phyloP scores from a whole-genome alignment of 768 basidiomycete species.

The Cystoderma amianthinum region DNA sequence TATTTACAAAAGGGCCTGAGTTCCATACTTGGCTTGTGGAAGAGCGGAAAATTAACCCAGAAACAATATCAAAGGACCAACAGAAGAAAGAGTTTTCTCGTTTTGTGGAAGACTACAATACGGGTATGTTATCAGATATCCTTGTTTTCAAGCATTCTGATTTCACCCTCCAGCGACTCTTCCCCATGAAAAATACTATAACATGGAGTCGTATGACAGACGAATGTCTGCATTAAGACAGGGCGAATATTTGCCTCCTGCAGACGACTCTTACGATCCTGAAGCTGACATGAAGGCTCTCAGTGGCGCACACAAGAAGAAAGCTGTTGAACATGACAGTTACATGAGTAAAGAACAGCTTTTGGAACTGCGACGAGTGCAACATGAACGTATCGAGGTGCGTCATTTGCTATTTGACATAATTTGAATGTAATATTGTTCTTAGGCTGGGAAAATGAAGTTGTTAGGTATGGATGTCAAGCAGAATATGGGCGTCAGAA shows the following conservation, averaged over 20 bases:
- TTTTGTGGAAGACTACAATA: slow-evolving; percentile 83
- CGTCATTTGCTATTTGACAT: slow-evolving; percentile 9
- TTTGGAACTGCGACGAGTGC: slow-evolving; percentile 73
- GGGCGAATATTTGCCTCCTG: slow-evolving; percentile 75
- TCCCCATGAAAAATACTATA: slow-evolving; percentile 93
- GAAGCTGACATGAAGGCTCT: slow-evolving; percentile 78
- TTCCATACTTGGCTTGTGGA: slow-evolving; percentile 93
- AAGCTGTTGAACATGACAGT: slow-evolving; percentile 58
- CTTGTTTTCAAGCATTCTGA: neutral
- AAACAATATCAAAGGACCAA: slow-evolving; percentile 80
- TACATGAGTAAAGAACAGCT: slow-evolving; percentile 78
- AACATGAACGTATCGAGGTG: slow-evolving; percentile 81
- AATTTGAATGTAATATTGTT: neutral
- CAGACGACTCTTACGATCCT: slow-evolving; percentile 75
- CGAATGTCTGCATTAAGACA: slow-evolving; percentile 80
- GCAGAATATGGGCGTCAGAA: slow-evolving; percentile 78
- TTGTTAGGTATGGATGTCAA: slow-evolving; percentile 84
- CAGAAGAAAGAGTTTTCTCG: slow-evolving; percentile 78
- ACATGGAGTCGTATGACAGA: slow-evolving; percentile 78
- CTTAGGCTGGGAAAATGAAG: slow-evolving; percentile 79
- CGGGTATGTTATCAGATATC: slow-evolving; percentile 37
- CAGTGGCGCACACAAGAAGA: slow-evolving; percentile 63
- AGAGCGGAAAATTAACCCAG: slow-evolving; percentile 87
- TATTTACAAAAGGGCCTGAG: slow-evolving; percentile 78
- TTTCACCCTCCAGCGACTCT: slow-evolving; percentile 60